Evolutionary conservation across 2,329 filamentous ascomycete genomes (phyloP).

Genomic region (Xylaria sp.): DNA sequence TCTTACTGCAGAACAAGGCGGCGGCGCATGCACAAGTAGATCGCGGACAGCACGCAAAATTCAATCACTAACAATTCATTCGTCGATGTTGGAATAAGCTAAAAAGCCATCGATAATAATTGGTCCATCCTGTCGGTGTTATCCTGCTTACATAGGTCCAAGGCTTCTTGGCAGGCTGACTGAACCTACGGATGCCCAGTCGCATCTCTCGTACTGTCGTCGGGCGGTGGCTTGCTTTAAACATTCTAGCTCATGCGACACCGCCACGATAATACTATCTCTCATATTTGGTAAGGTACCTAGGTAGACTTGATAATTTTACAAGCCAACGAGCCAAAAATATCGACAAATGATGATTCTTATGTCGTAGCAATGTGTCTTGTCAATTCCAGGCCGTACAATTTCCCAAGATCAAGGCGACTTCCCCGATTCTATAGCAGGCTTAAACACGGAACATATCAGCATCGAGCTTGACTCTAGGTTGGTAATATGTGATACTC

Average conservation of each 20-base stretch:
- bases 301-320: not conserved
- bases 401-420: not conserved
- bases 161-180: not conserved
- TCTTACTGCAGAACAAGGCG: constrained; percentile 14
- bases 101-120: constrained; percentile 3
- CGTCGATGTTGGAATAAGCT: constrained; percentile 1
- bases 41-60: not conserved
- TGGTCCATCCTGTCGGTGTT: not conserved
- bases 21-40: not conserved
- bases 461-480: not conserved
- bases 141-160: not conserved
- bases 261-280: not conserved
- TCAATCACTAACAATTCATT: not conserved
- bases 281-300: not conserved
- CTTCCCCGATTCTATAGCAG: not conserved
- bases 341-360: not conserved
- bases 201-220: not conserved
- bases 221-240: not conserved
- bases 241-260: constrained; percentile 6
- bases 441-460: not conserved
- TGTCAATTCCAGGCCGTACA: not conserved
- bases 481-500: not conserved
- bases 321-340: not conserved
- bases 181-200: not conserved
- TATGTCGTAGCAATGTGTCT: not conserved